These are phyloP conservation scores for Cryptosporidium sp. DNA, from an alignment of 169 alveolate genomes.

Conservation along the genomic window DNA sequence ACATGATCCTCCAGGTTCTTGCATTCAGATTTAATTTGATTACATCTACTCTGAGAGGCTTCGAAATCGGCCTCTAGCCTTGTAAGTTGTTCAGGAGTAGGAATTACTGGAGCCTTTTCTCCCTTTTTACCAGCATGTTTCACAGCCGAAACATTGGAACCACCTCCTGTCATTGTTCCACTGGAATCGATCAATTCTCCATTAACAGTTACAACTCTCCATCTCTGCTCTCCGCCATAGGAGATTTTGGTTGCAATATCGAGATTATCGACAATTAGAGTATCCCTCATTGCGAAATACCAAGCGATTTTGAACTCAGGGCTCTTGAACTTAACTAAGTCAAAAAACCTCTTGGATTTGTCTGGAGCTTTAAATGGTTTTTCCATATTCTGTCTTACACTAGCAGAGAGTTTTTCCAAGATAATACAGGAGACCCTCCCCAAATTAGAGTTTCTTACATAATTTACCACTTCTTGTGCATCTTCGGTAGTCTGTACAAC, in stretches of 20 bases:
- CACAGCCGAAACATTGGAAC: constrained; percentile 63
- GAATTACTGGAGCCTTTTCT: constrained; percentile 16
- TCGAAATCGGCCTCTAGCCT: constrained; percentile 34
- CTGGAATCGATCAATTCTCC: constrained; percentile 94
- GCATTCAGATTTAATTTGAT: constrained; percentile 2
- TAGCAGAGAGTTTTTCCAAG: constrained; percentile 77
- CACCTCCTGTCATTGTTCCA: constrained; percentile 95
- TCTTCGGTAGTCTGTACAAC: constrained; percentile 91
- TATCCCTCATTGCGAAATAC: constrained; percentile 90
- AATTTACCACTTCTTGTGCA: constrained; percentile 89
- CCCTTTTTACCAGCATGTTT: constrained; percentile 38
- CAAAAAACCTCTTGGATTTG: constrained; percentile 87
- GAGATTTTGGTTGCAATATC: constrained; percentile 90
- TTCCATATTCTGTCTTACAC: constrained; percentile 75
- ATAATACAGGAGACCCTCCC: constrained; percentile 91
- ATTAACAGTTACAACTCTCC: constrained; percentile 91
- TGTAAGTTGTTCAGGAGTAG: constrained; percentile 38
- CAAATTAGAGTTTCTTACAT: constrained; percentile 85
- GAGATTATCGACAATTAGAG: constrained; percentile 89
- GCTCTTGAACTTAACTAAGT: constrained; percentile 85
- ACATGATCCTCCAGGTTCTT: constrained; percentile 40
- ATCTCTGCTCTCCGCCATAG: constrained; percentile 82
- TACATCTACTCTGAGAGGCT: background rate
- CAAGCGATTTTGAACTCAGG: constrained; percentile 85
- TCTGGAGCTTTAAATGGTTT: constrained; percentile 74